Conservation (phyloP, 257 asterid species). For the Nicotiana tabacum region DNA sequence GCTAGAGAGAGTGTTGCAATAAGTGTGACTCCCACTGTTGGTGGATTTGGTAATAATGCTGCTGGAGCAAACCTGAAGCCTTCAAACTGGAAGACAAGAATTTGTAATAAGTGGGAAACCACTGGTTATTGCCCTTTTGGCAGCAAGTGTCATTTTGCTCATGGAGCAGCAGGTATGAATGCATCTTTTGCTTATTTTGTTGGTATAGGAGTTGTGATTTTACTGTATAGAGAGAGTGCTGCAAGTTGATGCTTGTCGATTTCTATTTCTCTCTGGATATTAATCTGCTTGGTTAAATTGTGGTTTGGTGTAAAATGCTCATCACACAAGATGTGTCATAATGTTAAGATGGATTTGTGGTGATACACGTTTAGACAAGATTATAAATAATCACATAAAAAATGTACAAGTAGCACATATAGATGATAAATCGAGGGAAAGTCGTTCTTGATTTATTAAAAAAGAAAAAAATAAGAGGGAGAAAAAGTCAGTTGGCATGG, state of each 20-base stretch:
- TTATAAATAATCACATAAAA: background rate
- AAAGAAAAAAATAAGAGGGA: background rate
- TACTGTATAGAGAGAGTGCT: background rate
- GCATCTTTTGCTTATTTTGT: background rate
- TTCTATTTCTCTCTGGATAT: background rate
- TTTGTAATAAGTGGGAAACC: slow-evolving; percentile 66
- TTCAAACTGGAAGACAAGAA: slow-evolving; percentile 25
- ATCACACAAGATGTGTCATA: background rate
- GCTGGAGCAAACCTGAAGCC: slow-evolving; percentile 20
- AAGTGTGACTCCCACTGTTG: slow-evolving; percentile 19
- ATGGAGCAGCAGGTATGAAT: slow-evolving; percentile 48
- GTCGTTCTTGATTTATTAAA: background rate
- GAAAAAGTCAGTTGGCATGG: background rate
- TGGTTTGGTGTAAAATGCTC: background rate
- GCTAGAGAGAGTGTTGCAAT: slow-evolving; percentile 27
- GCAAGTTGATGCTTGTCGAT: background rate
- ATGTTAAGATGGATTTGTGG: background rate
- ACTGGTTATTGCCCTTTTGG: slow-evolving; percentile 65
- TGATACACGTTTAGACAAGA: background rate
- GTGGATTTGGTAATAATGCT: slow-evolving; percentile 5
- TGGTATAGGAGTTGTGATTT: background rate
- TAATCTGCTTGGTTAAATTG: background rate
- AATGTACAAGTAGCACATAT: background rate
- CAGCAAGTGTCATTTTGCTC: slow-evolving; percentile 65
- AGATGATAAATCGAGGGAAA: background rate